phyloP scores from a whole-genome alignment of 805 yeast species.

The Dipodascus geniculatus region DNA sequence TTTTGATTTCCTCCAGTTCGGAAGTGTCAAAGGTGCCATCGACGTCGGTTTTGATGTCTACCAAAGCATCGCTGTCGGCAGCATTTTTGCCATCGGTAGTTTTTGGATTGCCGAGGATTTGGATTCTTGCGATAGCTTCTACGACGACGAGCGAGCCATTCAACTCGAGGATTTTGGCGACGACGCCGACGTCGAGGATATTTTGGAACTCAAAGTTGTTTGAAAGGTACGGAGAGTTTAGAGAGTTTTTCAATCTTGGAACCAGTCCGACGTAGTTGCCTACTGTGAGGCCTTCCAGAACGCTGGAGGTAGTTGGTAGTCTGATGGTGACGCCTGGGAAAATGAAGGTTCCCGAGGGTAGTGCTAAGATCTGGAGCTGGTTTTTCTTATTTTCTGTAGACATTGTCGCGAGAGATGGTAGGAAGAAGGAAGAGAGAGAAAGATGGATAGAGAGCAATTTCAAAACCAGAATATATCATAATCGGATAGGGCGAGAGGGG shows the following conservation, averaged over 20 bases:
- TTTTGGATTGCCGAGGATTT: constrained; percentile 4
- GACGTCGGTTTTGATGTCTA: constrained; percentile 10
- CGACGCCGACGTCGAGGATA: constrained; percentile 3
- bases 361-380: constrained; percentile 6
- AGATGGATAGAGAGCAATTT: not conserved
- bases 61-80: constrained; percentile 11
- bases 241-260: constrained; percentile 4
- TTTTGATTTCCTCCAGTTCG: constrained; percentile 2
- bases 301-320: constrained; percentile 4
- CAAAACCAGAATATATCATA: not conserved
- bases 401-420: not conserved
- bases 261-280: not conserved
- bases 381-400: not conserved
- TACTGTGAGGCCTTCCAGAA: constrained; percentile 3
- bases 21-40: constrained; percentile 7
- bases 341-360: constrained; percentile 7
- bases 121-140: constrained; percentile 8
- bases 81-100: constrained; percentile 4
- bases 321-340: constrained; percentile 8
- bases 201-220: constrained; percentile 4
- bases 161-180: constrained; percentile 4
- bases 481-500: not conserved
- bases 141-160: constrained; percentile 5
- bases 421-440: not conserved
- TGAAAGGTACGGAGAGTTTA: constrained; percentile 4